Evolutionary conservation across 2,329 filamentous ascomycete genomes (phyloP), one percentile per base, ranked within the genome.

Genomic region (Niveomyces coronatus): DNA sequence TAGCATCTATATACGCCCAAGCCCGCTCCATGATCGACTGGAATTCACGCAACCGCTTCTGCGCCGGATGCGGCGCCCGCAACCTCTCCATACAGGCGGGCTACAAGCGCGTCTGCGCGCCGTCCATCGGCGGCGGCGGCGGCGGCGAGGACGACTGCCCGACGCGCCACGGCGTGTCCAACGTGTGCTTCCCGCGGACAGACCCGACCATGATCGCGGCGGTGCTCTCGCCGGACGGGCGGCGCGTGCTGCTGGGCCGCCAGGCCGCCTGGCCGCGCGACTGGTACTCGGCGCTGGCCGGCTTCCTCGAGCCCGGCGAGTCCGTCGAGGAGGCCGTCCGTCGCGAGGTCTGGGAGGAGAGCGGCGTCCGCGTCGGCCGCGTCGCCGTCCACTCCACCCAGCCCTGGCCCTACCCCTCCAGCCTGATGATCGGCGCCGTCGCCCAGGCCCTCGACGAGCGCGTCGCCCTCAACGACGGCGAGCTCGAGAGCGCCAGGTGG

Each of bases 201-300:
- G 88, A 95, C 51, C 87, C 88, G 1, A 94, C 86, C 19, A 87
- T 96, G 57, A 98, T 98, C 62, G 88, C 93, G 63, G 89, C 88
- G 1, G 81, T 95, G 9, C 75, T 96, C 22, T 93, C 83, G 37
- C 70, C 79, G 35, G 85, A 93, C 49, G 82, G 82, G 35, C 73
- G 79, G 47, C 76, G 77, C 44, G 64, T 94, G 27, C 74, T 98
- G 7, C 79, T 98, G 1, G 91, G 91, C 26, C 79, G 91, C 11
- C 78, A 85, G 53, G 84, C 83, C 61, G 74, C 85, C 37, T 98
- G 81, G 72, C 91, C 91, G 1, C 68, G 74, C 2, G 57, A 83
- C 57, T 94, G 83, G 85, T 95, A 89, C 67, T 85, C 78, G 50
- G 93, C 88, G 0, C 76, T 98, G 9, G 85, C 85, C 3, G 85